Base-by-base conservation (phyloP, 2,329 filamentous ascomycete species). In the Cladosporium colombiae region DNA sequence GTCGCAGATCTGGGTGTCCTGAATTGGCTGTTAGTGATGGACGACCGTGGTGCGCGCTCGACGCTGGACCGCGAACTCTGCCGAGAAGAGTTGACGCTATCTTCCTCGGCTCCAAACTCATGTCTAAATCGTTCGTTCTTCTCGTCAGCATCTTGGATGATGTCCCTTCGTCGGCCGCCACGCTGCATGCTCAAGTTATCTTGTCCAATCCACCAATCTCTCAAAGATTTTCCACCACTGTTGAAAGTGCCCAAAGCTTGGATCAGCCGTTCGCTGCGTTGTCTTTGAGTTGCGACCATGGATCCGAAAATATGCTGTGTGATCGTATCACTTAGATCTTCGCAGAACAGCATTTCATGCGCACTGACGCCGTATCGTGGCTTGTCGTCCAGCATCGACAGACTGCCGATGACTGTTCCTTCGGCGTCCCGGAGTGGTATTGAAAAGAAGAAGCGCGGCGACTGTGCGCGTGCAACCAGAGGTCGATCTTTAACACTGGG, bases 251-350 rank as follows among this genome's bases (percentile, higher is more conserved):
- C 84, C 23, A 88, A 74, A 1, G 84, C 83, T 33, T 83, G 81
- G 50, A 83, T 83, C 73, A 83, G 85, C 69, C 80, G 82, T 70
- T 82, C 86, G 57, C 79, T 84, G 69, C 80, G 81, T 71, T 80
- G 82, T 70, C 81, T 83, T 70, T 83, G 85, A 65, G 80, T 82
- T 64, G 77, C 82, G 66, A 79, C 80, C 67, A 82, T 80, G 44
- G 78, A 83, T 76, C 80, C 82, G 76, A 87, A 85, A 5, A 90
- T 74, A 65, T 90, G 87, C 40, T 88, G 82, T 75, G 86, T 85
- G 10, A 88, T 80, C 2, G 87, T 84, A 31, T 80, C 78, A 0
- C 83, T 79, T 71, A 89, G 80, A 55, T 86, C 86, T 55, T 84
- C 81, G 72, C 90, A 78, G 60, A 87, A 88, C 33, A 81, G 78